Evolutionary conservation across 108 stramenopile species (phyloP).

Genomic region (Parietichytrium sp.): DNA sequence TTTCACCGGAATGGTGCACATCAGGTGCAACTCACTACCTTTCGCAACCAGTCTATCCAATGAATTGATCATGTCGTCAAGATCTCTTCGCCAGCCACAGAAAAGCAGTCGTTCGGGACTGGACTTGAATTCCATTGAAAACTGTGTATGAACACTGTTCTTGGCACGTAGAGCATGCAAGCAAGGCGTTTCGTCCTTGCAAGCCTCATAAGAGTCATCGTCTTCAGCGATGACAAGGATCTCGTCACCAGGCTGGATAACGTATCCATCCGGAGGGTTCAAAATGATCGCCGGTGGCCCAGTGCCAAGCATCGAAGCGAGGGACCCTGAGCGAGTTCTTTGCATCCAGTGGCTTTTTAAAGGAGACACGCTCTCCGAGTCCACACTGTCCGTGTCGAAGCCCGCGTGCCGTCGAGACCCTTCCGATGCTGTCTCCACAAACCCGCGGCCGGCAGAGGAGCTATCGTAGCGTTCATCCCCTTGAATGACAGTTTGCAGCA

Average conservation of each 20-base stretch:
- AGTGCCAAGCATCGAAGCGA: background rate
- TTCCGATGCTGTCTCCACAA: no score
- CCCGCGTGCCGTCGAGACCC: no score
- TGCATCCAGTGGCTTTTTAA: no score
- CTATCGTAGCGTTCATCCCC: no score
- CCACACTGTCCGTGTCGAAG: no score
- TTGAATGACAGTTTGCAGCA: no score
- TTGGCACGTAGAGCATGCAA: background rate
- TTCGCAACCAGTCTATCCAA: conserved; percentile 55
- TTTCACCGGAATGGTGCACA: conserved; percentile 44
- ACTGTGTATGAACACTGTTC: background rate
- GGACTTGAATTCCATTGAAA: background rate
- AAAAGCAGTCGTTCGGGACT: conserved; percentile 54
- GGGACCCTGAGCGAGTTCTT: background rate
- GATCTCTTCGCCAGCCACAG: conserved; percentile 61
- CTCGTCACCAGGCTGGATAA: conserved; percentile 50
- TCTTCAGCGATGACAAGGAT: conserved; percentile 60
- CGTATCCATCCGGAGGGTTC: conserved; percentile 53
- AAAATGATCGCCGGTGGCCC: conserved; percentile 33
- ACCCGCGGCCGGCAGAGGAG: no score
- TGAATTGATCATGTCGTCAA: conserved; percentile 60
- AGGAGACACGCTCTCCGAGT: no score
- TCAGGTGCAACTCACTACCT: conserved; percentile 54
- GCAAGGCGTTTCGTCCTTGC: background rate
- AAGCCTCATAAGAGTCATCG: conserved; percentile 54